Conservation (phyloP, 2,329 filamentous ascomycete genomes). For the Aschersonia sp. region DNA sequence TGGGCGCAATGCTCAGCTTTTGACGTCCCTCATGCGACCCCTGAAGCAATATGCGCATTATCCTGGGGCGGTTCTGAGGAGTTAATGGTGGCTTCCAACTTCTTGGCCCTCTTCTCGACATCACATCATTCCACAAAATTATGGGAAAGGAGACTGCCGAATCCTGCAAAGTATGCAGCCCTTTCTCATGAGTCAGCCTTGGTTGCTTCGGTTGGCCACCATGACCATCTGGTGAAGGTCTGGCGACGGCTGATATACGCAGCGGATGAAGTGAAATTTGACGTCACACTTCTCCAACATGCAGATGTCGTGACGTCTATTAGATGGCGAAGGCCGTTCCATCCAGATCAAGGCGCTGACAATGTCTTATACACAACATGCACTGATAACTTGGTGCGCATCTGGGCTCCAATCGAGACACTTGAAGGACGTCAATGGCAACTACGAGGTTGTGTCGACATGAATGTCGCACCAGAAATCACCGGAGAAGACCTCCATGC, state of each 20-base stretch:
- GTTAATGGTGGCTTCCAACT: slow-evolving; percentile 60
- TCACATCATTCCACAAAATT: slow-evolving; percentile 35
- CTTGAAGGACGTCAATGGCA: slow-evolving; percentile 58
- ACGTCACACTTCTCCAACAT: slow-evolving; percentile 82
- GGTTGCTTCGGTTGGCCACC: slow-evolving; percentile 65
- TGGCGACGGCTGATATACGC: slow-evolving; percentile 84
- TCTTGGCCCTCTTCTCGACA: slow-evolving; percentile 53
- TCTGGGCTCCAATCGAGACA: slow-evolving; percentile 70
- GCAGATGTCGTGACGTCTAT: slow-evolving; percentile 65
- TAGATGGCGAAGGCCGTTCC: slow-evolving; percentile 71
- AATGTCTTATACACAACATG: slow-evolving; percentile 88
- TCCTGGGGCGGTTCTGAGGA: slow-evolving; percentile 86
- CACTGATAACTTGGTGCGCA: slow-evolving; percentile 61
- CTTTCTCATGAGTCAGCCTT: slow-evolving; percentile 81
- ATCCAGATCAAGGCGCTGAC: slow-evolving; percentile 64
- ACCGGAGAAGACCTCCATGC: slow-evolving; percentile 4
- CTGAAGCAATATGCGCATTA: slow-evolving; percentile 31
- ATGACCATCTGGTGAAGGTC: slow-evolving; percentile 79
- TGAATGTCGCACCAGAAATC: slow-evolving; percentile 20
- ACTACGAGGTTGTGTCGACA: slow-evolving; percentile 69
- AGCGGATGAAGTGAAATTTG: slow-evolving; percentile 70
- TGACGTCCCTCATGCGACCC: slow-evolving; percentile 18
- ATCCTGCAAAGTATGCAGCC: slow-evolving; percentile 55
- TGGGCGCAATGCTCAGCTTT: slow-evolving; percentile 53
- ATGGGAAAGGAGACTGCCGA: slow-evolving; percentile 67